A percentile compares a stretch with the other conserved stretches of the same genome.
These are phyloP conservation scores for Auriscalpium vulgare DNA, from an alignment of 768 basidiomycete genomes.

Conservation along the genomic window DNA sequence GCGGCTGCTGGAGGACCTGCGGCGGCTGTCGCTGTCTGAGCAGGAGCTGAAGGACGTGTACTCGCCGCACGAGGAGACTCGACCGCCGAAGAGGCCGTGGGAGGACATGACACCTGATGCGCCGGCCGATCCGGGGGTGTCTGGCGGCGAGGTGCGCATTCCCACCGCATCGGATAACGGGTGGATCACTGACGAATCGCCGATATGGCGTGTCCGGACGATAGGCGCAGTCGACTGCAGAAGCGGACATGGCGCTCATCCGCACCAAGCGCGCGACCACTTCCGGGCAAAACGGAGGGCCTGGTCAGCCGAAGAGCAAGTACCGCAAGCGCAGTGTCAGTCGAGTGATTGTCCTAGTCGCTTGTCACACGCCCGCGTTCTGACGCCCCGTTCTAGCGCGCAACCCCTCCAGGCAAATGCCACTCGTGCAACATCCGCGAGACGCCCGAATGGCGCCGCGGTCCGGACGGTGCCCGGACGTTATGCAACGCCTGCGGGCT, in stretches of 20 bases:
- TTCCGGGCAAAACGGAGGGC: constrained; percentile 38
- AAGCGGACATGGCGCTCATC: constrained; percentile 82
- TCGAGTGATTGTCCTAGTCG: constrained; percentile 14
- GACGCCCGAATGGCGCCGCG: constrained; percentile 84
- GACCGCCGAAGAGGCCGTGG: constrained; percentile 74
- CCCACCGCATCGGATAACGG: constrained; percentile 4
- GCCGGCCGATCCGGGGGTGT: constrained; percentile 5
- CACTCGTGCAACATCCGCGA: constrained; percentile 84
- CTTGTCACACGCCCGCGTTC: constrained; percentile 17
- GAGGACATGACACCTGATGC: constrained; percentile 56
- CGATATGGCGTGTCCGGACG: constrained; percentile 20
- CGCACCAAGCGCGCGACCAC: constrained; percentile 71
- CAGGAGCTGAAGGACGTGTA: constrained; percentile 16
- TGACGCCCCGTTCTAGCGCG: constrained; percentile 44
- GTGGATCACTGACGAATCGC: constrained; percentile 10
- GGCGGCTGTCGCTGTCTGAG: constrained; percentile 29
- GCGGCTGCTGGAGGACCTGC: constrained; percentile 55
- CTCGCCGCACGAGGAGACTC: constrained; percentile 35
- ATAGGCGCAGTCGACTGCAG: constrained; percentile 54
- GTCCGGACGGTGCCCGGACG: constrained; percentile 78
- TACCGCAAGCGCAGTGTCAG: constrained; percentile 82
- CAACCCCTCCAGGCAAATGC: constrained; percentile 80
- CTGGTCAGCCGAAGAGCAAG: constrained; percentile 61
- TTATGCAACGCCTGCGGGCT: constrained; percentile 82
- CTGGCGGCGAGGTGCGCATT: constrained; percentile 5